Base-by-base conservation (phyloP, 352 stramenopile genomes). In the Aphanomyces invadans region DNA sequence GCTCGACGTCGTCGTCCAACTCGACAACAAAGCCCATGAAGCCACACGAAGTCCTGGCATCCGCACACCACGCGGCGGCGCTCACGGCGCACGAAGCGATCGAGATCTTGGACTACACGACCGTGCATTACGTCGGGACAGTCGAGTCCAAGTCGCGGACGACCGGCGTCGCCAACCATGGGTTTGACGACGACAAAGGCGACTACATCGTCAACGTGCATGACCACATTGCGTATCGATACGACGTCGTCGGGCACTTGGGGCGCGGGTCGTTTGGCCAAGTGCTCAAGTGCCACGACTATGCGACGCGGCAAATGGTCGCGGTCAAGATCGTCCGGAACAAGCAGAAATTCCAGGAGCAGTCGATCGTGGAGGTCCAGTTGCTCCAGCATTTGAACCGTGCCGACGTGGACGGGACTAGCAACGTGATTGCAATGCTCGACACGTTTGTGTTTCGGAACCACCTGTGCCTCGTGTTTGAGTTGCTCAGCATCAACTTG, bases 311-410 rank as follows among this genome's bases (percentile, higher is more conserved):
- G 44, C 72, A 80, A 42, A 87, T 97, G 17, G 94, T 98, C 1
- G 95, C 95, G 0, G 89, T 98, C 66, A 99, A 99, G 78, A 98
- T 99, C 67, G 98, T 99, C 55, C 98, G 98, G 73, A 98, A 92
- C 70, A 97, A 96, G 62, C 89, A 89, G 54, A 92, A 95, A 46
- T 99, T 98, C 75, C 81, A 90, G 21, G 80, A 98, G 69, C 96
- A 99, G 70, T 96, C 96, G 10, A 86, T 96, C 57, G 90, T 95
- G 23, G 96, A 99, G 71, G 97, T 99, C 70, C 81, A 96, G 61
- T 76, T 99, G 9, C 78, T 99, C 51, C 72, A 83, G 29, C 72
- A 87, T 56, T 71, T 98, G 12, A 84, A 77, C 51, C 65, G 82
- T 19, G 80, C 88, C 55, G 86, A 95, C 70, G 21, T 29, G 19